These are phyloP conservation scores for Cladosporium sp. DNA, from an alignment of 2,329 filamentous ascomycete species.

Conservation along the genomic window DNA sequence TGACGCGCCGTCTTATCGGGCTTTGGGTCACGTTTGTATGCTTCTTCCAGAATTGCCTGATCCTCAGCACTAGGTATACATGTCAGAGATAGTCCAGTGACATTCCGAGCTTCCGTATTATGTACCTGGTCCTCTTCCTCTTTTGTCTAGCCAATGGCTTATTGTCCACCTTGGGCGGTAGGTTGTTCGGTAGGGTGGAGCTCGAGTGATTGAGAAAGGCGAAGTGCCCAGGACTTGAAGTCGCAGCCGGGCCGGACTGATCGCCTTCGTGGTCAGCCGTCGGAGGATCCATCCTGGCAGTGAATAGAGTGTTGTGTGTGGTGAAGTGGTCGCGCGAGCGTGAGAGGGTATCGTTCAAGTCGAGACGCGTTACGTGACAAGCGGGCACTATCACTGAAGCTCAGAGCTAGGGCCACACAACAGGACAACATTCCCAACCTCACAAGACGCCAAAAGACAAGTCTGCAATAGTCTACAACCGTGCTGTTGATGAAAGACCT, in stretches of 20 bases:
- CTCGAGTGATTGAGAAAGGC: constrained; percentile 60
- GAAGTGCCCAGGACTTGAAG: constrained; percentile 27
- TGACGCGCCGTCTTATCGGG: constrained; percentile 86
- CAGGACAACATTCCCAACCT: background rate
- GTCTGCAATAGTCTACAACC: too few species aligned
- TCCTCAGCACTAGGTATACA: constrained; percentile 66
- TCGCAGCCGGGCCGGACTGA: background rate
- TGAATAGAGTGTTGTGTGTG: background rate
- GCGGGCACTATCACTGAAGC: background rate
- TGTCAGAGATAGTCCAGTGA: background rate
- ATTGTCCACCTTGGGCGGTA: constrained; percentile 54
- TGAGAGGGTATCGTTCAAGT: background rate
- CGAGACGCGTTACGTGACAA: background rate
- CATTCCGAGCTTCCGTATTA: background rate
- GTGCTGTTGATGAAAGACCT: too few species aligned
- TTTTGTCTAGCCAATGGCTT: constrained; percentile 58
- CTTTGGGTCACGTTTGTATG: constrained; percentile 80
- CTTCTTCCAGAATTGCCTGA: constrained; percentile 80
- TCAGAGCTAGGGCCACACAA: background rate
- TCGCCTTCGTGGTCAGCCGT: background rate
- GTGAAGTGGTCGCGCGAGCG: background rate
- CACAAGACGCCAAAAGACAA: too few species aligned
- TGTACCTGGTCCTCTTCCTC: constrained; percentile 58
- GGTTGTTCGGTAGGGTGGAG: constrained; percentile 51
- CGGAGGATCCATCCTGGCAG: constrained; percentile 6